Base-by-base conservation (phyloP, 2,329 filamentous ascomycete species). In the Clarireedia hainanense region DNA sequence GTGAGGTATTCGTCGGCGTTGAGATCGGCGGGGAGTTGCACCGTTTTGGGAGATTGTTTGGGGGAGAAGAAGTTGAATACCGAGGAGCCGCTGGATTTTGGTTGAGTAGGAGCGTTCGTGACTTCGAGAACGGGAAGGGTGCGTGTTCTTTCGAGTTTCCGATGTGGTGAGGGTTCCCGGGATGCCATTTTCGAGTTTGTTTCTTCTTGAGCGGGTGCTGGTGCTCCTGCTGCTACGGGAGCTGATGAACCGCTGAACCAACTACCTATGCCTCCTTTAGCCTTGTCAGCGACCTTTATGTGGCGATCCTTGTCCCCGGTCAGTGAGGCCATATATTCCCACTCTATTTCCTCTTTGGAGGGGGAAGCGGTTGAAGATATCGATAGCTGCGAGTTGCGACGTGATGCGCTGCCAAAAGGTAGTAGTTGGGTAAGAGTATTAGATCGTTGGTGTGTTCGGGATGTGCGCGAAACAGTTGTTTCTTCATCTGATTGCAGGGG, bases 1-100 rank as follows among this genome's bases (percentile, higher is more conserved):
- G 74, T 75, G 61, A 77, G 74, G 5, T 84, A 73, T 57, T 83
- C 79, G 58, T 84, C 80, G 54, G 77, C 71, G 24, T 63, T 59
- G 15, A 64, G 47, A 10, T 60, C 52, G 12, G 64, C 52, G 12
- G 65, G 65, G 1, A 68, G 36, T 50, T 64, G 60, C 15, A 65
- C 56, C 1, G 60, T 60, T 52, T 61, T 55, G 5, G 53, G 36
- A 2, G 65, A 58, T n/a, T 63, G 51, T 50, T 66, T 66, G 10
- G 63, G 58, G 4, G 62, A 64, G 55, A 68, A 68, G 50, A 67
- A 65, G 9, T 50, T 58, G 39, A 65, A 63, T 24, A 60, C 52
- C 9, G 58, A 60, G 39, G 54, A 52, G n/a, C 58, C 57, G 2
- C 52, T 58, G 23, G 58, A 37, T 42, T 55, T n/a, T 43, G 60